Evolutionary conservation across 129 eudicot genomes (phyloP).

Genomic region (Helianthus tuberosus): DNA sequence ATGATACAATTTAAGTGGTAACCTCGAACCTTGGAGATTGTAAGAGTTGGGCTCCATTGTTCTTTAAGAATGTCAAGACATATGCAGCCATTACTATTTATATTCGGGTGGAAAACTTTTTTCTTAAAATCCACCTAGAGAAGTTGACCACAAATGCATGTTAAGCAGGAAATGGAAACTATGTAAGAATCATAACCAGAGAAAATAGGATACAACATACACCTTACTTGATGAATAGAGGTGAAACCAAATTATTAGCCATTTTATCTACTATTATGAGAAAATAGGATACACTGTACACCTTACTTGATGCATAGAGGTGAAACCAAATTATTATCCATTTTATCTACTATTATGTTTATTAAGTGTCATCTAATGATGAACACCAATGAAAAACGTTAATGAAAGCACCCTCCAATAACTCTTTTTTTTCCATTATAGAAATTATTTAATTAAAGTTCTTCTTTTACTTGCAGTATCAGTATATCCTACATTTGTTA

Average conservation of each 20-base stretch:
- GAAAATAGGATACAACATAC: not conserved
- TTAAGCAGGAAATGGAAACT: not conserved
- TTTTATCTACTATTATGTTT: not conserved
- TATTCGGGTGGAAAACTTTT: constrained; percentile 45
- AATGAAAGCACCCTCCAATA: constrained; percentile 6
- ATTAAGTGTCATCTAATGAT: not conserved
- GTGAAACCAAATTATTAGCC: not conserved
- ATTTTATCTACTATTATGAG: not conserved
- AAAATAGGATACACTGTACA: too few relatives aligned
- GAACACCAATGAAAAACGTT: too few relatives aligned
- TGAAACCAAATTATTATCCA: not conserved
- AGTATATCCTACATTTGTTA: not conserved
- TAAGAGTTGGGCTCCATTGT: too few relatives aligned
- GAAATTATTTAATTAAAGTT: not conserved
- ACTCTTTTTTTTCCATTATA: not conserved
- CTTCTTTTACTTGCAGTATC: not conserved
- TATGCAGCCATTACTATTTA: constrained; percentile 66
- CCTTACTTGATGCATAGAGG: not conserved
- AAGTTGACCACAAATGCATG: not conserved
- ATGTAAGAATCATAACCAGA: not conserved
- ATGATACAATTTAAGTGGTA: too few relatives aligned
- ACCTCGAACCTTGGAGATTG: too few relatives aligned
- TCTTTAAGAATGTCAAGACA: constrained; percentile 64
- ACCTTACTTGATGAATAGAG: not conserved
- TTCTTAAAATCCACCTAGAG: constrained; percentile 41